Evolutionary conservation across 306 rosid species (phyloP).

Genomic region (Betula pendula): DNA sequence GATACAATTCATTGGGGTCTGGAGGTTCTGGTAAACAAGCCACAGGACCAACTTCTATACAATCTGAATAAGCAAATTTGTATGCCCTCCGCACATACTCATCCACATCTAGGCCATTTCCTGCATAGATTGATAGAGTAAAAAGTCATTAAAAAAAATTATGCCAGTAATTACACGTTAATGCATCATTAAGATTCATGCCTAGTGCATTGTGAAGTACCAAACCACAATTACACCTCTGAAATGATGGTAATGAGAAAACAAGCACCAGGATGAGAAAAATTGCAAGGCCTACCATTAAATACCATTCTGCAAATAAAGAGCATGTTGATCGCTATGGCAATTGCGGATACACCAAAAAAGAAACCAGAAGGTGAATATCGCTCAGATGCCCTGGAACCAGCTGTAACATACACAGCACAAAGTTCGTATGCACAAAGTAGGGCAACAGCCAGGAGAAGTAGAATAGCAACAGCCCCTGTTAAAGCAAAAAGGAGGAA

Average conservation of each 20-base stretch:
- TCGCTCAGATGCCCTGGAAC: constrained; percentile 91
- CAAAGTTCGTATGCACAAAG: constrained; percentile 97
- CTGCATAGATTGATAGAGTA: constrained; percentile 41
- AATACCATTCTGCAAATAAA: constrained; percentile 98
- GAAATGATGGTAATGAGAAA: constrained; percentile 2
- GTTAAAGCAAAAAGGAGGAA: constrained; percentile 30
- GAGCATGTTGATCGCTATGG: constrained; percentile 99
- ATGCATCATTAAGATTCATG: constrained; percentile 19
- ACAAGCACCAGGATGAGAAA: constrained; percentile 16
- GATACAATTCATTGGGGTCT: constrained; percentile 96
- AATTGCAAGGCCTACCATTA: constrained; percentile 62
- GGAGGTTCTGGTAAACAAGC: constrained; percentile 97
- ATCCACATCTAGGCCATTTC: constrained; percentile 97
- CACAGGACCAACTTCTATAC: constrained; percentile 94
- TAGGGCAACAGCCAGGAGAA: constrained; percentile 94
- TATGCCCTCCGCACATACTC: constrained; percentile 97
- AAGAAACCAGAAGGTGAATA: constrained; percentile 99
- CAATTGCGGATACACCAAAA: constrained; percentile 99
- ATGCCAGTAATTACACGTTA: constrained; percentile 9
- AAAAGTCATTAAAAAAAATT: constrained; percentile 6
- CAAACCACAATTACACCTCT: constrained; percentile 19
- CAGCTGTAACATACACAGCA: constrained; percentile 98
- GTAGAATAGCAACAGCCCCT: constrained; percentile 97
- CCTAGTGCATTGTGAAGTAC: constrained; percentile 25
- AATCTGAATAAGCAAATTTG: constrained; percentile 96